Conservation (phyloP, 2,329 filamentous ascomycete genomes). For the Lasiodiplodia citricola region DNA sequence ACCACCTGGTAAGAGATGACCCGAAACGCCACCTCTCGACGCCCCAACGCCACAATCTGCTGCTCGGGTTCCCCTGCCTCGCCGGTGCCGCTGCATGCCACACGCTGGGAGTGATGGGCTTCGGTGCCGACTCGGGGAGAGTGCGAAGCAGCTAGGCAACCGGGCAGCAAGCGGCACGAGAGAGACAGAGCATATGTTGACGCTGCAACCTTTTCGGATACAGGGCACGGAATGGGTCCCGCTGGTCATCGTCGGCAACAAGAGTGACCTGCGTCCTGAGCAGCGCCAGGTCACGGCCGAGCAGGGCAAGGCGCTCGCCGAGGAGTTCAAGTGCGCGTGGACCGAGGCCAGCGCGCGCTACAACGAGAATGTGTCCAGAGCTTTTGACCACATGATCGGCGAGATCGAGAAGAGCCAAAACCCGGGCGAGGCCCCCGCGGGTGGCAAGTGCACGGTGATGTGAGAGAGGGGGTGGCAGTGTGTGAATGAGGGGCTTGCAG, state of each 20-base stretch:
- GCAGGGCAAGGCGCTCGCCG: constrained; percentile 81
- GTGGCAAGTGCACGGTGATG: constrained; percentile 86
- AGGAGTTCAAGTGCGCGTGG: constrained; percentile 90
- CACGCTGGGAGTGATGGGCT: not conserved
- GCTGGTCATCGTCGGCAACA: constrained; percentile 95
- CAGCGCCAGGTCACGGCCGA: constrained; percentile 89
- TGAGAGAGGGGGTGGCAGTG: constrained; percentile 48
- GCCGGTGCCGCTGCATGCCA: too few relatives aligned
- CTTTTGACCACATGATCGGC: constrained; percentile 91
- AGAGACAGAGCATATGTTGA: not conserved
- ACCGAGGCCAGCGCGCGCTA: constrained; percentile 94
- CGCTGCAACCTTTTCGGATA: not conserved
- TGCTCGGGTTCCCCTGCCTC: not conserved
- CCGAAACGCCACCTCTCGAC: not conserved
- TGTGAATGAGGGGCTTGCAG: not conserved
- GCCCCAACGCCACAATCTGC: constrained; percentile 20
- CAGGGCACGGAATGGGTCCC: constrained; percentile 92
- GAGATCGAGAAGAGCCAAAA: constrained; percentile 96
- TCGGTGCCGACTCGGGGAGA: not conserved
- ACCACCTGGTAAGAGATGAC: constrained; percentile 76
- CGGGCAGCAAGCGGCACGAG: not conserved
- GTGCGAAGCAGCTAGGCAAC: not conserved
- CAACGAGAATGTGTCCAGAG: constrained; percentile 90
- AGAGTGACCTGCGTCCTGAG: constrained; percentile 89
- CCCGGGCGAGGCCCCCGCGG: constrained; percentile 79